A percentile compares a stretch with the other conserved stretches of the same genome.
Conservation (phyloP, 1,284 basidiomycete species). For the Sanghuangporus baumii region DNA sequence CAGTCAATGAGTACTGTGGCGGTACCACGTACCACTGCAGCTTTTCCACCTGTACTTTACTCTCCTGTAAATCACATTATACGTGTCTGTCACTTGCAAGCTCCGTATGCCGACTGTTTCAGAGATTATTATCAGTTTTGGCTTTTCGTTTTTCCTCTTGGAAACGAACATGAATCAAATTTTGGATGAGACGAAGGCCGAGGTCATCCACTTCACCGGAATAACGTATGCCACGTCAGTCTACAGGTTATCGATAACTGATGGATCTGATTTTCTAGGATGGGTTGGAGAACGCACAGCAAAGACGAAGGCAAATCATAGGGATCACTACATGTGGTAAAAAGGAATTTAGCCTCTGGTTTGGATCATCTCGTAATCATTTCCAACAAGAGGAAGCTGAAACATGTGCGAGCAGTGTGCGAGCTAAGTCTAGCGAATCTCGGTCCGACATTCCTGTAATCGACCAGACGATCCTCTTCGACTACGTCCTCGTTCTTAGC, state of each 20-base stretch:
- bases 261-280: not conserved
- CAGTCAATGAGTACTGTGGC: no score
- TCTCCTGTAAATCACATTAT: no score
- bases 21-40: no score
- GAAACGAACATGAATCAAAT: not conserved
- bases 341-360: slow-evolving; percentile 7
- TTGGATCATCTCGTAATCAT: not conserved
- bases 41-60: no score
- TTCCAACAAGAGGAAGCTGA: not conserved
- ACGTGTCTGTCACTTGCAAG: not conserved
- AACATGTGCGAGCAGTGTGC: not conserved
- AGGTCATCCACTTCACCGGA: not conserved
- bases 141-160: not conserved
- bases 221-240: not conserved
- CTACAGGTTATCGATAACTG: not conserved
- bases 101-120: not conserved
- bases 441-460: not conserved
- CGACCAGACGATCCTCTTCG: not conserved
- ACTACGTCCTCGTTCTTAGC: not conserved
- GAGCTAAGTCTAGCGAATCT: not conserved
- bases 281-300: not conserved
- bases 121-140: not conserved
- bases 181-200: not conserved
- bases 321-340: not conserved
- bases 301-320: slow-evolving; percentile 6